These are phyloP conservation scores for Pisolithus tinctorius DNA, from an alignment of 768 basidiomycete species.

Conservation along the genomic window DNA sequence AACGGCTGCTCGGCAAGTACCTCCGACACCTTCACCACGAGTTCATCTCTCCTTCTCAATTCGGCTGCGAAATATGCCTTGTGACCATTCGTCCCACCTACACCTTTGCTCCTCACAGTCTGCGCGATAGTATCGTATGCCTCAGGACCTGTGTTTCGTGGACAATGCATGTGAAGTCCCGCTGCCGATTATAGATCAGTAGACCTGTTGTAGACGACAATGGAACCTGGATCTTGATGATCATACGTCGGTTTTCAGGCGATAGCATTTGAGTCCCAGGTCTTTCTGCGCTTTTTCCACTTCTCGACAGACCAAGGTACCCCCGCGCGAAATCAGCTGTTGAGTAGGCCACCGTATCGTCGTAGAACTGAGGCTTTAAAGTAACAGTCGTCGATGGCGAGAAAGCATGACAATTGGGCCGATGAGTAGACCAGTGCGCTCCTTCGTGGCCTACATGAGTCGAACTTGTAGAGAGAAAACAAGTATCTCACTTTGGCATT, in stretches of 20 bases:
- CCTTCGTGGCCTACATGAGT: slow-evolving; percentile 23
- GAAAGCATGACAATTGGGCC: slow-evolving; percentile 41
- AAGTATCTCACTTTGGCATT: slow-evolving; percentile 44
- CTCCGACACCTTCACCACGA: slow-evolving; percentile 46
- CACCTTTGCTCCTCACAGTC: slow-evolving; percentile 36
- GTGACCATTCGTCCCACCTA: slow-evolving; percentile 22
- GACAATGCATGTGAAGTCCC: slow-evolving; percentile 44
- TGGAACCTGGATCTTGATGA: slow-evolving; percentile 52
- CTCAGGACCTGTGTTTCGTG: slow-evolving; percentile 20
- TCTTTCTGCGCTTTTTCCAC: slow-evolving; percentile 12
- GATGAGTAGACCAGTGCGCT: slow-evolving; percentile 43
- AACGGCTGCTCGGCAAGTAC: slow-evolving; percentile 53
- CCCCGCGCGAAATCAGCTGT: slow-evolving; percentile 26
- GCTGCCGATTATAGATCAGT: slow-evolving; percentile 47
- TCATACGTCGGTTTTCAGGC: slow-evolving; percentile 31
- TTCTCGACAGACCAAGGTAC: slow-evolving; percentile 21
- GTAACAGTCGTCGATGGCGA: slow-evolving; percentile 36
- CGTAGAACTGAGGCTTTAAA: slow-evolving; percentile 37
- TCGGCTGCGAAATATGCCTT: slow-evolving; percentile 55
- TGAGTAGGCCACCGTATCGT: slow-evolving; percentile 13
- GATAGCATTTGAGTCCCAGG: slow-evolving; percentile 17
- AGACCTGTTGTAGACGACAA: slow-evolving; percentile 18
- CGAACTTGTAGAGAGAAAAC: neutral
- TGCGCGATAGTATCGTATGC: slow-evolving; percentile 37
- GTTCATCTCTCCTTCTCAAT: slow-evolving; percentile 37